phyloP scores from a whole-genome alignment of 495 filamentous ascomycete species.

The Ramalina peruviana region DNA sequence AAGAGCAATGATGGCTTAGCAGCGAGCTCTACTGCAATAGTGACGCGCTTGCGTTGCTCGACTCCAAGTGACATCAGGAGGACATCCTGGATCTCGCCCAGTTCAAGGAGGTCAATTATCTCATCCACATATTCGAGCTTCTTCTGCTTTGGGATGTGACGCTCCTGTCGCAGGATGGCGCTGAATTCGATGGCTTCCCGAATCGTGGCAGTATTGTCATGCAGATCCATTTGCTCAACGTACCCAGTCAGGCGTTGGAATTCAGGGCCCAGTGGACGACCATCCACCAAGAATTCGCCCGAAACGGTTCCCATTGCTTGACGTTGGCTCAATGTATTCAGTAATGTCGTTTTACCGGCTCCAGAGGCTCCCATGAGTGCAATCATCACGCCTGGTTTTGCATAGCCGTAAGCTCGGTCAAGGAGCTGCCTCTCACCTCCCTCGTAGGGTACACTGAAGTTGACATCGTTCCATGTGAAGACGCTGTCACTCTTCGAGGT shows the following conservation, averaged over 20 bases:
- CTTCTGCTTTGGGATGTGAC: conserved; percentile 32
- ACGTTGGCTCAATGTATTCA: conserved; percentile 65
- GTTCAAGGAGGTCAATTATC: conserved; percentile 45
- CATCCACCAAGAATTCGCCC: conserved; percentile 71
- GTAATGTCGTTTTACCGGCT: conserved; percentile 67
- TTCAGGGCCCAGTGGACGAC: conserved; percentile 46
- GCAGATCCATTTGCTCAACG: conserved; percentile 78
- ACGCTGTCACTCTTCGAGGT: conserved; percentile 49
- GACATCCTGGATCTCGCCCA: conserved; percentile 41
- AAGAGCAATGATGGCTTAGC: conserved; percentile 75
- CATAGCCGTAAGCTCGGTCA: conserved; percentile 59
- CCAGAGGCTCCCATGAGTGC: conserved; percentile 77
- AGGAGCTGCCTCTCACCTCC: conserved; percentile 57
- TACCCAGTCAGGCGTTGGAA: conserved; percentile 78
- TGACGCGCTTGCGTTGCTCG: conserved; percentile 59
- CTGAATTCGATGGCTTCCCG: conserved; percentile 56
- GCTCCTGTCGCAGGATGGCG: conserved; percentile 47
- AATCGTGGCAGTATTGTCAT: conserved; percentile 52
- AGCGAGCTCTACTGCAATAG: conserved; percentile 85
- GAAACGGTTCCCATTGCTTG: conserved; percentile 55
- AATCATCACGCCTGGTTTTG: conserved; percentile 67
- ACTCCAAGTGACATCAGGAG: conserved; percentile 44
- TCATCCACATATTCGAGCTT: conserved; percentile 48
- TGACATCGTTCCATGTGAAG: conserved; percentile 64
- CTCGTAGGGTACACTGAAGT: conserved; percentile 59